Percentiles rank a stretch among this genome's conserved stretches.
Evolutionary conservation across 2,329 filamentous ascomycete species (phyloP).

Genomic region (Alternaria brassicicola): DNA sequence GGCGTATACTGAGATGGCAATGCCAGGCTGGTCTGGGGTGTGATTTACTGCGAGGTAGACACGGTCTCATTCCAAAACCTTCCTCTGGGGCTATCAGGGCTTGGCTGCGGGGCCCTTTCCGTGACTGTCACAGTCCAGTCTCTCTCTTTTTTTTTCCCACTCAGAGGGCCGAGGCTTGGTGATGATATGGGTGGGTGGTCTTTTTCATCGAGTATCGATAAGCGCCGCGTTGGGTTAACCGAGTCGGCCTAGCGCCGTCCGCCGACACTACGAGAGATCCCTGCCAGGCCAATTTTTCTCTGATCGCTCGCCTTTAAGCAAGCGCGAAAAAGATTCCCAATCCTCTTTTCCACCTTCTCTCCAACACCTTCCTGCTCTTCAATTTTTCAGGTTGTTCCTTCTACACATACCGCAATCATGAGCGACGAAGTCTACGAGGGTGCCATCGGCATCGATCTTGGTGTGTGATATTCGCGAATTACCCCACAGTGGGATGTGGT

Average conservation of each 20-base stretch:
- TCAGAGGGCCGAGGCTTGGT: neutral
- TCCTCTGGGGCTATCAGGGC: neutral
- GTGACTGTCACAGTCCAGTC: neutral
- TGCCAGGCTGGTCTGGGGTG: neutral
- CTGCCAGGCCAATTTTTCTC: constrained; percentile 20
- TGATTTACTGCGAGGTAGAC: neutral
- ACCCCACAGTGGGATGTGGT: constrained; percentile 33
- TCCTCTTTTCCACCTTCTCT: constrained; percentile 38
- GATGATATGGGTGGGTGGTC: neutral
- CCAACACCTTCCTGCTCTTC: constrained; percentile 38
- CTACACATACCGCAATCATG: constrained; percentile 66
- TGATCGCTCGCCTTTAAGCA: constrained; percentile 22
- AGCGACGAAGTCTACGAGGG: constrained; percentile 98
- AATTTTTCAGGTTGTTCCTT: constrained; percentile 39
- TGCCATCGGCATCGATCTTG: constrained; percentile 99
- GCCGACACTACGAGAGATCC: constrained; percentile 17
- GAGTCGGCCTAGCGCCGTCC: constrained; percentile 13
- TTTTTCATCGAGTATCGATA: constrained; percentile 13
- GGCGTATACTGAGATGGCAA: neutral
- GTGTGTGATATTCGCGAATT: constrained; percentile 58
- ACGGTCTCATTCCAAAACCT: neutral
- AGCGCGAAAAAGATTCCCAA: constrained; percentile 17
- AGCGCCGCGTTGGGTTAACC: constrained; percentile 15
- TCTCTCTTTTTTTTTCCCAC: neutral
- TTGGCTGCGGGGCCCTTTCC: neutral